Percentiles rank a stretch among this genome's conserved stretches.
phyloP scores from a whole-genome alignment of 768 basidiomycete species.

The Tulasnella sp. region DNA sequence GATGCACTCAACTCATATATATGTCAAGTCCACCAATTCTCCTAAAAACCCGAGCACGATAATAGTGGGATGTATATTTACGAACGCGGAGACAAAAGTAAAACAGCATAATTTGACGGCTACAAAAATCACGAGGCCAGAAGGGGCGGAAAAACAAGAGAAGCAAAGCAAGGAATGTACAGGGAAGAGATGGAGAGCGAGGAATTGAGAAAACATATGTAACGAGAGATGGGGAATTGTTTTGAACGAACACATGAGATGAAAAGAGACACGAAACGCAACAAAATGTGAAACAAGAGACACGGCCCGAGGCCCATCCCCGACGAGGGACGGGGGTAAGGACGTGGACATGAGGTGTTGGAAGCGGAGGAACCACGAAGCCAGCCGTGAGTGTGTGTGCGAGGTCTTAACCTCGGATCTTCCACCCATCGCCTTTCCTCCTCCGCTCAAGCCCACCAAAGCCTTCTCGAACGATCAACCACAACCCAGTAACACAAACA shows the following conservation, averaged over 20 bases:
- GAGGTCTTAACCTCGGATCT: conserved; percentile 42
- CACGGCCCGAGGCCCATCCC: neutral
- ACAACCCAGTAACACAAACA: conserved; percentile 75
- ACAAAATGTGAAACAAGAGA: neutral
- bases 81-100: neutral
- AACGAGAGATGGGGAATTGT: neutral
- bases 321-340: neutral
- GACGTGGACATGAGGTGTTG: neutral
- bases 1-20: too few relatives aligned
- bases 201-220: neutral
- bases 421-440: conserved; percentile 71
- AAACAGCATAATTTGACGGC: neutral
- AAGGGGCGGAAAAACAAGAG: neutral
- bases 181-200: neutral
- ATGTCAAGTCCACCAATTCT: too few relatives aligned
- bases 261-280: neutral
- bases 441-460: conserved; percentile 77
- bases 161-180: neutral
- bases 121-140: neutral
- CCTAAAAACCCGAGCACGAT: too few relatives aligned
- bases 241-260: neutral
- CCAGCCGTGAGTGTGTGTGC: neutral
- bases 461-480: conserved; percentile 87
- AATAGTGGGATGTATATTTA: neutral
- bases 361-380: neutral